These are phyloP conservation scores for Dicorynia guianensis DNA, from an alignment of 306 rosid genomes.

Conservation along the genomic window DNA sequence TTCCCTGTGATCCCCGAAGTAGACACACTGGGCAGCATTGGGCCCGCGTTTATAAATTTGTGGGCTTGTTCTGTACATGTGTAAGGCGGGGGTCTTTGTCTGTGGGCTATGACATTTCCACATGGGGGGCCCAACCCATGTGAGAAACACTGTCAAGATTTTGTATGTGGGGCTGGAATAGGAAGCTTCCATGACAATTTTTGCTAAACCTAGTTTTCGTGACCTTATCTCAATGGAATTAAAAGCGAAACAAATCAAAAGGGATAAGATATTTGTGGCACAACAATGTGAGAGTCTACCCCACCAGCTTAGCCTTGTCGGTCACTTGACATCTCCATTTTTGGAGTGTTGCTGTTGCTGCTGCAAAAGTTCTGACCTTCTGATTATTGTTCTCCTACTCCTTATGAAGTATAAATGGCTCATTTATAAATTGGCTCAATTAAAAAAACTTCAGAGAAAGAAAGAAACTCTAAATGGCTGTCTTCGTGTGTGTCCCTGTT, in stretches of 20 bases:
- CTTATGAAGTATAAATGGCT: too few species aligned
- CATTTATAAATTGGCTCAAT: too few species aligned
- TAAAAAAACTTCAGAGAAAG: too few species aligned
- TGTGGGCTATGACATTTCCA: slow-evolving; percentile 22
- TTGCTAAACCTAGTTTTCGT: not conserved
- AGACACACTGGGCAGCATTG: slow-evolving; percentile 27
- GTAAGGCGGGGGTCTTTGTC: slow-evolving; percentile 22
- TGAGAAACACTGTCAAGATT: slow-evolving; percentile 21
- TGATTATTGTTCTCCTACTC: not conserved
- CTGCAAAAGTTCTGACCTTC: not conserved
- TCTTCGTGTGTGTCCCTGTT: too few species aligned
- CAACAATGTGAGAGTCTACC: slow-evolving; percentile 9
- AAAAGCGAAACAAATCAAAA: not conserved
- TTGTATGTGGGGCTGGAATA: not conserved
- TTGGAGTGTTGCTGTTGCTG: not conserved
- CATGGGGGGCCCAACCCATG: slow-evolving; percentile 43
- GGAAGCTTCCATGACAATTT: not conserved
- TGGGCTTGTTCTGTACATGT: slow-evolving; percentile 37
- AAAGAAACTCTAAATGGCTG: too few species aligned
- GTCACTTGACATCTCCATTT: slow-evolving; percentile 10
- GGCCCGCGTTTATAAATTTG: slow-evolving; percentile 27
- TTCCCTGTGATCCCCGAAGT: not conserved
- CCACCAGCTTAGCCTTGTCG: not conserved
- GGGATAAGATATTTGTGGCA: slow-evolving; percentile 30
- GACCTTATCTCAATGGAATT: slow-evolving; percentile 31